Evolutionary conservation across 768 basidiomycete genomes (phyloP).

Genomic region (Suillus americanus): DNA sequence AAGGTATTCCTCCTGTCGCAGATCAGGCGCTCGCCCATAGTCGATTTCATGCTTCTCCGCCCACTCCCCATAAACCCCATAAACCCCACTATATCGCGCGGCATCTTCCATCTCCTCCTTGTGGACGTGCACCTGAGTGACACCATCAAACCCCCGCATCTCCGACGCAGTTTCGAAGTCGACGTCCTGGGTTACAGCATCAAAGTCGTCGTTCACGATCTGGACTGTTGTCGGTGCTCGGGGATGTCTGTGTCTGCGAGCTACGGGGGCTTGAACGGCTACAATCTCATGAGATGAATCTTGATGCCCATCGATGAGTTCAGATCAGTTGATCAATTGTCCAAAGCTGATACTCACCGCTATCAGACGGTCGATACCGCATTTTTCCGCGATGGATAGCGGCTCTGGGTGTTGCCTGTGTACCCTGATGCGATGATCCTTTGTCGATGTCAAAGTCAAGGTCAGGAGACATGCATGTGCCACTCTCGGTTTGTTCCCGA

Average conservation of each 20-base stretch:
- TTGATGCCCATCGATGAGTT: conserved; percentile 19
- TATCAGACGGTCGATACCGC: conserved; percentile 1
- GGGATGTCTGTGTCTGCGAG: conserved; percentile 18
- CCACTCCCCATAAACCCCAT: conserved; percentile 35
- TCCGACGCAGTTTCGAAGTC: conserved; percentile 28
- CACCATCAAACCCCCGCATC: conserved; percentile 19
- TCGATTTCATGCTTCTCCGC: conserved; percentile 29
- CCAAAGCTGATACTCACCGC: neutral
- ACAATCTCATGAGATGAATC: conserved; percentile 35
- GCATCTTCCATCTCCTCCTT: conserved; percentile 7
- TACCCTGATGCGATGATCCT: neutral
- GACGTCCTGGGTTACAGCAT: conserved; percentile 27
- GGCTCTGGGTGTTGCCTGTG: neutral
- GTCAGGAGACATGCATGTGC: neutral
- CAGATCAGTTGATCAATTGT: neutral
- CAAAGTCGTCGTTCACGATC: conserved; percentile 30
- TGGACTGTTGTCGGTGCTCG: conserved; percentile 34
- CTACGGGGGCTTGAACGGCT: conserved; percentile 14
- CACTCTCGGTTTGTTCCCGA: conserved; percentile 3
- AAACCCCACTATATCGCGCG: conserved; percentile 26
- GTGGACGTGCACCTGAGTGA: conserved; percentile 22
- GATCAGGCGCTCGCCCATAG: conserved; percentile 23
- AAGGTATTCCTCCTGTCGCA: conserved; percentile 15
- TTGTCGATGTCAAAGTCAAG: conserved; percentile 2
- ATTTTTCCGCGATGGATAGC: neutral